A percentile compares a stretch with the other conserved stretches of the same genome.
Conservation (phyloP, 306 rosid genomes). For the Glycyrrhiza uralensis region DNA sequence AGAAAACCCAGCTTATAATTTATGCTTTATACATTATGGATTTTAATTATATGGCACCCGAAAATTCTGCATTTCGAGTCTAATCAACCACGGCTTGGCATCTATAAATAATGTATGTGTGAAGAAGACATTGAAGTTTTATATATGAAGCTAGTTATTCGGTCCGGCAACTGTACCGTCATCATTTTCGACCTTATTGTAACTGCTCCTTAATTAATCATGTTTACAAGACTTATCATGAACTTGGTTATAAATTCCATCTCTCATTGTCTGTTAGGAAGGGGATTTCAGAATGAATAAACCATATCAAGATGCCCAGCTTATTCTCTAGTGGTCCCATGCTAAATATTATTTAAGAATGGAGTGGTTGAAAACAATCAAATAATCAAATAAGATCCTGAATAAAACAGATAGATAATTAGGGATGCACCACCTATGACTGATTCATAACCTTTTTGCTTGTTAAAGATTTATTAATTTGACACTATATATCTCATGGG, state of each 20-base stretch:
- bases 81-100: no score
- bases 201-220: background rate
- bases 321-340: background rate
- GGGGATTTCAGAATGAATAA: background rate
- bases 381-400: no score
- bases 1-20: no score
- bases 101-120: background rate
- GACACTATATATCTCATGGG: no score
- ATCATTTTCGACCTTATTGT: background rate
- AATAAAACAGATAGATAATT: background rate
- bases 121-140: no score
- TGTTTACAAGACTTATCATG: conserved; percentile 26
- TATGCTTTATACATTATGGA: no score
- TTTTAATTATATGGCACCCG: no score
- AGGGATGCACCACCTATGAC: conserved; percentile 12
- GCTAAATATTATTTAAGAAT: background rate
- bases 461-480: background rate
- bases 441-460: conserved; percentile 17
- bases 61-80: no score
- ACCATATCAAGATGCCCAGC: background rate
- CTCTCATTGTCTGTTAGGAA: background rate
- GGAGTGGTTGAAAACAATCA: conserved; percentile 21
- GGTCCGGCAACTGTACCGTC: background rate
- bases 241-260: background rate
- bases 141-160: no score